Evolutionary conservation across 148 eudicot genomes (phyloP), one percentile per base, ranked within the genome.

Genomic region (Salicornia ramosissima): DNA sequence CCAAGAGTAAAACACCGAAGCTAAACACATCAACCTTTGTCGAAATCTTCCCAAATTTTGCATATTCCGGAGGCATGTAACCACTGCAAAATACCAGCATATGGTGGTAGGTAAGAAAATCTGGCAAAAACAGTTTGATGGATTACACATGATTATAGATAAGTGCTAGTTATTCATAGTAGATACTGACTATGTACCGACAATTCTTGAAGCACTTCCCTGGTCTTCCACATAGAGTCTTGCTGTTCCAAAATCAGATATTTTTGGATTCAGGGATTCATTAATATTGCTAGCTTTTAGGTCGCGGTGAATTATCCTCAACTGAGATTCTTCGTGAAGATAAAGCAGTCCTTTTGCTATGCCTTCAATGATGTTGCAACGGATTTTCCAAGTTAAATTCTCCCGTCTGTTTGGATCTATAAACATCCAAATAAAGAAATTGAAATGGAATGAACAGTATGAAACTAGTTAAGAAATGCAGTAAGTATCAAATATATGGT

Each of bases 31-130:
- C 87, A 1, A 81, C 73, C 61, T 85, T 88, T 9, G 64, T 67
- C 0, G 89, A 85, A 18, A 85, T 74, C 11, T 26, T 55, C 19
- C 85, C 86, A 5, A 67, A 51, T 64, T 69, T 77, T 60, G 79
- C 83, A 64, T 83, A 87, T 31, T 85, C 87, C 6, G 87, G 87
- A 43, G 87, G 72, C 87, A 85, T 85, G 30, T 85, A 87, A 2
- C 89, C 92, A 70, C 89, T 85, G 77, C 62, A 71, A 26, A 54
- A 13, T 14, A 21, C 13, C 54, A 50, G n/a, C 22, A 18, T 0
- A 1, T 6, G 26, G 18, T 1, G 12, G 16, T 36, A 61, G 11
- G 10, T 29, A 14, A 8, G 49, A 45, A 45, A 45, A 45, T 36
- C 8, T 36, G 49, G n/a, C 19, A 9, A 47, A 2, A 4, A 18